Conservation (phyloP, 1,284 basidiomycete species). For the Trametes sp. region DNA sequence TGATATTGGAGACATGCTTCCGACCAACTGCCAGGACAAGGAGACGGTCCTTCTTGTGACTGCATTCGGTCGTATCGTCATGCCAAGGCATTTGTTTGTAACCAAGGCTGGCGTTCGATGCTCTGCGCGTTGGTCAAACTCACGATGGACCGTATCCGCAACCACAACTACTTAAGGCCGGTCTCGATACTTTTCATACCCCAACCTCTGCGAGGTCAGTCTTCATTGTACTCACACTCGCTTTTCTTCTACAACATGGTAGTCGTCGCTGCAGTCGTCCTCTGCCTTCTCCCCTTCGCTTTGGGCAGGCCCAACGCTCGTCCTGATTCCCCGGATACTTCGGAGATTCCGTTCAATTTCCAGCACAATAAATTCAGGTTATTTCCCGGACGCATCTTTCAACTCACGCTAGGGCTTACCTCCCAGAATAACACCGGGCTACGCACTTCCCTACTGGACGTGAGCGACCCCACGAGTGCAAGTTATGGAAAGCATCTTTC, state of each 20-base stretch:
- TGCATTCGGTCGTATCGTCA: neutral
- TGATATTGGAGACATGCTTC: neutral
- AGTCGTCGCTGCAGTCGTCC: neutral
- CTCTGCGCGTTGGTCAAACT: no score
- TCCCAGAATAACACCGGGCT: constrained; percentile 35
- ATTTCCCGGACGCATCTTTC: no score
- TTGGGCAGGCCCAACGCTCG: constrained; percentile 1
- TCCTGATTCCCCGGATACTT: neutral
- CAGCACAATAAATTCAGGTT: neutral
- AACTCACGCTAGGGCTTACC: constrained; percentile 14
- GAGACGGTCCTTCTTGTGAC: no score
- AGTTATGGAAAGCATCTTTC: constrained; percentile 41
- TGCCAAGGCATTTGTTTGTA: neutral
- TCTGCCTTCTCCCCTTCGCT: neutral
- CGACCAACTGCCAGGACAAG: no score
- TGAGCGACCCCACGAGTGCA: constrained; percentile 39
- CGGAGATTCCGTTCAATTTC: neutral
- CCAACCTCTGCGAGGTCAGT: neutral
- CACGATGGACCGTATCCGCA: no score
- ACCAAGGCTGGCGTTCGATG: neutral
- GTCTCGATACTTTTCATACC: neutral
- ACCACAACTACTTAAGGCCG: neutral
- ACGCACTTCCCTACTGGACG: constrained; percentile 34
- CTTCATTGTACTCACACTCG: neutral
- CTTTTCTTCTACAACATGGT: neutral